Percentiles rank a stretch among this genome's conserved stretches.
Evolutionary conservation across 805 yeast genomes (phyloP).

Genomic region (Nakazawaea populi): DNA sequence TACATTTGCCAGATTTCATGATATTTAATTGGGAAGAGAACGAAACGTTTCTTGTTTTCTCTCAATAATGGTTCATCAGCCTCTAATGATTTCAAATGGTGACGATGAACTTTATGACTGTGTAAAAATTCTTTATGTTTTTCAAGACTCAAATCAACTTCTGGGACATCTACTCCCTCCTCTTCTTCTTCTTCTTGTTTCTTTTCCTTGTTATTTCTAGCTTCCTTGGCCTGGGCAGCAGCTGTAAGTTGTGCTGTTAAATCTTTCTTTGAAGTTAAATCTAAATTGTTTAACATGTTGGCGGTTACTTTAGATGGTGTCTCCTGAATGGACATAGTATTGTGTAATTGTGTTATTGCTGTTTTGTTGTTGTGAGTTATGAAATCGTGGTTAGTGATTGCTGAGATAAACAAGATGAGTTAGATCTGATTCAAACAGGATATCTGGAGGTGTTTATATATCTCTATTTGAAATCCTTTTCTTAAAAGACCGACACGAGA

Average conservation of each 20-base stretch:
- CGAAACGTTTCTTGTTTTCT: constrained; percentile 86
- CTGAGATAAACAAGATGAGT: neutral
- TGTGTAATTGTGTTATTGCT: neutral
- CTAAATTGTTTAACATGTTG: constrained; percentile 45
- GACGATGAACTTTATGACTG: constrained; percentile 67
- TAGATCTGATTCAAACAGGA: neutral
- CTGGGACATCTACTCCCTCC: constrained; percentile 16
- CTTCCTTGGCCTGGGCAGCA: constrained; percentile 34
- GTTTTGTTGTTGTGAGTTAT: neutral
- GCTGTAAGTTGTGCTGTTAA: constrained; percentile 33
- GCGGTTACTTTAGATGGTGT: constrained; percentile 71
- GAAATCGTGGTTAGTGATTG: neutral
- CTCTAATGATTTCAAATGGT: constrained; percentile 66
- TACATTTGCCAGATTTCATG: constrained; percentile 99
- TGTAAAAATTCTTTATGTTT: constrained; percentile 52
- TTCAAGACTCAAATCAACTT: constrained; percentile 9
- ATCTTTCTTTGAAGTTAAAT: constrained; percentile 36
- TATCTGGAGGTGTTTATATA: neutral
- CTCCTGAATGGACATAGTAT: constrained; percentile 47
- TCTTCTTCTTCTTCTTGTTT: constrained; percentile 9
- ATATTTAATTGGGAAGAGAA: constrained; percentile 92
- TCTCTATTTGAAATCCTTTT: neutral
- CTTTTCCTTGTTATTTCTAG: constrained; percentile 19
- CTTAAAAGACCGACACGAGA: neutral
- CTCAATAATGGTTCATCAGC: constrained; percentile 81